These are phyloP conservation scores for Astrephomene gubernaculifera DNA, from an alignment of 139 green algal genomes.

Conservation along the genomic window DNA sequence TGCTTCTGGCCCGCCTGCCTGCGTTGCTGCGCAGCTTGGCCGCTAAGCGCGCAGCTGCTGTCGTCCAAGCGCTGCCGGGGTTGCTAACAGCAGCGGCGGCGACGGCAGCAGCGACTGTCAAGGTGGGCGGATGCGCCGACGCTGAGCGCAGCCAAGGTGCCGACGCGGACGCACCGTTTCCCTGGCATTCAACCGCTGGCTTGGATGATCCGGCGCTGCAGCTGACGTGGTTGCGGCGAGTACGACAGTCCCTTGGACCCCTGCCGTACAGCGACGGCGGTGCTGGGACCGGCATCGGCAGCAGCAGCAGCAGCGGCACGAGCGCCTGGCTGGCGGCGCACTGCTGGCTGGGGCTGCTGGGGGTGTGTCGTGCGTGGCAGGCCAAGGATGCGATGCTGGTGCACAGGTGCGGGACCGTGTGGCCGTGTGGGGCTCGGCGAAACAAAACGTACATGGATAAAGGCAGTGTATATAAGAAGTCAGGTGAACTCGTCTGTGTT, in stretches of 20 bases:
- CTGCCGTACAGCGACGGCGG: not conserved
- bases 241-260: not conserved
- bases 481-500: too few relatives aligned
- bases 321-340: not conserved
- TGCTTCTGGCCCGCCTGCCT: conserved; percentile 20
- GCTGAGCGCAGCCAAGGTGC: not conserved
- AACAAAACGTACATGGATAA: too few relatives aligned
- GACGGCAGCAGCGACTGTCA: not conserved
- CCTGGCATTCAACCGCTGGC: not conserved
- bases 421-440: too few relatives aligned
- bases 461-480: too few relatives aligned
- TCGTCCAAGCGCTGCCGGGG: not conserved
- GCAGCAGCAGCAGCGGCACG: not conserved
- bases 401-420: conserved; percentile 18
- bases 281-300: not conserved
- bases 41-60: conserved; percentile 8
- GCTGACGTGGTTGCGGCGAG: conserved; percentile 18
- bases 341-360: conserved; percentile 45
- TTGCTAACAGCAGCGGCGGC: conserved; percentile 23
- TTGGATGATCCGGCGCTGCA: conserved; percentile 8
- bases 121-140: too few relatives aligned
- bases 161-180: not conserved
- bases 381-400: conserved; percentile 11
- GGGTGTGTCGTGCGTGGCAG: conserved; percentile 21
- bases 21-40: conserved; percentile 20